These are phyloP conservation scores for Fraxinus pennsylvanica DNA, from an alignment of 257 asterid species.

Conservation along the genomic window DNA sequence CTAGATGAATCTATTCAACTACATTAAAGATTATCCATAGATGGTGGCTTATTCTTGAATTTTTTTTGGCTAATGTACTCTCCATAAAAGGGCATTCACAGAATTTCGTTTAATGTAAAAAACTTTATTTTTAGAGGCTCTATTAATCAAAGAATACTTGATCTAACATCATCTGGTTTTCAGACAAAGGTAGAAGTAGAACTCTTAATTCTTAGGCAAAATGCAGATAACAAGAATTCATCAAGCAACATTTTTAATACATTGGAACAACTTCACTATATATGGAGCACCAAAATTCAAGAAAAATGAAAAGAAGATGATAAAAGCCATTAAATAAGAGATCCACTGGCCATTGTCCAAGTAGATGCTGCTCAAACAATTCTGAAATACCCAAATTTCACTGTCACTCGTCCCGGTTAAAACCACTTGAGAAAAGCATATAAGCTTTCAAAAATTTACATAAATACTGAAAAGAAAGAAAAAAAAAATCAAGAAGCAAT, in stretches of 20 bases:
- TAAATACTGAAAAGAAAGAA: not conserved
- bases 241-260: not conserved
- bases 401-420: not conserved
- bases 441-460: not conserved
- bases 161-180: constrained; percentile 2
- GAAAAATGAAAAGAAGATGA: not conserved
- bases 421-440: not conserved
- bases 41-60: not conserved
- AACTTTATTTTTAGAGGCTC: not conserved
- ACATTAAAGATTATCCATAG: not conserved
- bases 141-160: not conserved
- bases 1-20: not conserved
- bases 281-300: not conserved
- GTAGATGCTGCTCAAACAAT: constrained; percentile 12
- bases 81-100: not conserved
- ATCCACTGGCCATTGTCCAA: no score
- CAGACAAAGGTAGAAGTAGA: not conserved
- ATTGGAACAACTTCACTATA: not conserved
- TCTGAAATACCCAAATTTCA: constrained; percentile 7
- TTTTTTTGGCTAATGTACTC: not conserved
- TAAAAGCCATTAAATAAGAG: not conserved
- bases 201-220: not conserved
- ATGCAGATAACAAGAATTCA: not conserved
- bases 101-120: constrained; percentile 7
- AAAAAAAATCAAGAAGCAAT: not conserved